phyloP scores from a whole-genome alignment of 176 grass and related monocot species.

The Leersia perrieri region DNA sequence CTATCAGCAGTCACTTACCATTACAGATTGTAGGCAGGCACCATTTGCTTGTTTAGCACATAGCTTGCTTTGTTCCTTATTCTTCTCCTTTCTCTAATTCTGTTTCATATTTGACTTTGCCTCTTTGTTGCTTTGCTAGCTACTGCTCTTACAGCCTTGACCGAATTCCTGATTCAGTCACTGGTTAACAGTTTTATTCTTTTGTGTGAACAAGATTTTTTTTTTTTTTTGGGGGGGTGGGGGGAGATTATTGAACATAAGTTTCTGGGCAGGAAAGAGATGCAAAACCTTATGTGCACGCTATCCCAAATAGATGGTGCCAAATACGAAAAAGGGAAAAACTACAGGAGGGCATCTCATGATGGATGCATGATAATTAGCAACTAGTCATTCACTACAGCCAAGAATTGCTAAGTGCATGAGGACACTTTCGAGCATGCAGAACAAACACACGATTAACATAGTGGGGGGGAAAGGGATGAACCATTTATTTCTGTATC shows the following conservation, averaged over 20 bases:
- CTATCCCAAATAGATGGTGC: not conserved
- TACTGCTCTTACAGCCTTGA: not conserved
- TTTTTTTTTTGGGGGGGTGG: too few species aligned
- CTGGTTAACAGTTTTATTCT: not conserved
- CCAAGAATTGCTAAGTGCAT: not conserved
- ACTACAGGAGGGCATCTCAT: not conserved
- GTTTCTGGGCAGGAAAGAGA: not conserved
- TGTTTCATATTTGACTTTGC: not conserved
- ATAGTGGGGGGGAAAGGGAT: not conserved
- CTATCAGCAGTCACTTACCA: not conserved
- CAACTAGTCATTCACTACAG: not conserved
- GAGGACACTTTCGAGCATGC: not conserved
- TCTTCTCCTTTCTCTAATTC: conserved; percentile 12
- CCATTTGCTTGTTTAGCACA: conserved; percentile 4
- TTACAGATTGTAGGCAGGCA: not conserved
- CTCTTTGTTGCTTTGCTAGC: not conserved
- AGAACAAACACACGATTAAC: not conserved
- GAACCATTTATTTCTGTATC: not conserved
- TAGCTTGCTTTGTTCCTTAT: conserved; percentile 24
- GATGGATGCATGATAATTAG: not conserved
- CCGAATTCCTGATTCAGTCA: not conserved
- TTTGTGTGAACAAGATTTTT: not conserved
- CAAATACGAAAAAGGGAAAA: not conserved
- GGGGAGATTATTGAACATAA: too few species aligned
- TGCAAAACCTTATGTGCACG: not conserved